Base-by-base conservation (phyloP, 306 rosid species). In the Rubus parviflorus region DNA sequence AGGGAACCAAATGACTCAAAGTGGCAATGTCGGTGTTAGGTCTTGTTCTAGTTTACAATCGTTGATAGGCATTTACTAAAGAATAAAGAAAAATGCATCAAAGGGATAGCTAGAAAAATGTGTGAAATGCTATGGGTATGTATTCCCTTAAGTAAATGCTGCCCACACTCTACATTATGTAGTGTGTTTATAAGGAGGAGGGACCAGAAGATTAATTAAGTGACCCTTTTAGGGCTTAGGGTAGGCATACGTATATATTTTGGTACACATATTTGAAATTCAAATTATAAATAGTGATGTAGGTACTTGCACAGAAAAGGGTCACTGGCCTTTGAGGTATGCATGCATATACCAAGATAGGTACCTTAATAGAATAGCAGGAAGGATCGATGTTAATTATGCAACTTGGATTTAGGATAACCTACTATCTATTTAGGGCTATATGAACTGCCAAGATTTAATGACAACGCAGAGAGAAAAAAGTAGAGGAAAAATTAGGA, bases 221-320 rank as follows among this genome's bases (percentile, higher is more conserved):
- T 42, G 3, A 13, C 41, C 22, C 14, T 20, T 54, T 22, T 7
- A 42, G 23, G 68, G 16, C n/a, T 42, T 25, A 53, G 30, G 25
- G 45, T 40, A 23, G 20, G 76, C 47, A 5, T 64, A 17, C 12
- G 0, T 65, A 38, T 64, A 35, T 60, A 15, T 63, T 19, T 65
- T 19, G 25, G 25, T 19, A 65, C 8, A 65, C 48, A 40, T 37
- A 37, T 65, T 65, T 65, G 25, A 67, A 66, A 67, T 67, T 67
- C 72, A 67, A 67, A 42, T 12, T 20, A 67, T 22, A n/a, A 19
- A 40, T 49, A 4, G 51, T 67, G 53, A 67, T 67, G 72, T 46
- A 43, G 72, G 72, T 43, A 11, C n/a, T 67, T 67, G 72, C 53
- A 67, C 37, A 67, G 37, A 43, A 67, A 43, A 20, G 35, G 35